Conservation (phyloP, 116 monocot genomes). For the Thalassia testudinum region DNA sequence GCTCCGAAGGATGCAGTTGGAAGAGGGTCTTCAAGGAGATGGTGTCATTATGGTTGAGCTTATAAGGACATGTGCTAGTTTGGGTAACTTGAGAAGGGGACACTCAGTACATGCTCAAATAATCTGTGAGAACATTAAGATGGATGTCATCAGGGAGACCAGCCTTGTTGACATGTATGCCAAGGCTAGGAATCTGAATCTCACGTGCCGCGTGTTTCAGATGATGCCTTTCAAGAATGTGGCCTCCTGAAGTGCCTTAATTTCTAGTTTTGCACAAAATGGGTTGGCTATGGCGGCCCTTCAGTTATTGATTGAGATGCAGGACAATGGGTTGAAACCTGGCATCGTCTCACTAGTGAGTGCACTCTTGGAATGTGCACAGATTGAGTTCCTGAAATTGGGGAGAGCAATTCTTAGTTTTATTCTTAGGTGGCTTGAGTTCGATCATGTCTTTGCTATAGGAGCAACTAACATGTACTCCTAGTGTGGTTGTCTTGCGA, state of each 20-base stretch:
- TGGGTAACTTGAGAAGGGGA: slow-evolving; percentile 19
- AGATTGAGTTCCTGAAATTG: slow-evolving; percentile 42
- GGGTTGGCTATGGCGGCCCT: slow-evolving; percentile 30
- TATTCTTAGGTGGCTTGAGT: no score
- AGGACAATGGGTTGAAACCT: slow-evolving; percentile 10
- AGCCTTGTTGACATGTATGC: slow-evolving; percentile 47
- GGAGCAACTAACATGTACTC: no score
- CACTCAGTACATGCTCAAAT: slow-evolving; percentile 31
- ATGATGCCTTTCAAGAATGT: slow-evolving; percentile 32
- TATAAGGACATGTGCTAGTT: slow-evolving; percentile 21
- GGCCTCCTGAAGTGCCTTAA: slow-evolving; percentile 54
- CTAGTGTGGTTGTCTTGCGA: no score
- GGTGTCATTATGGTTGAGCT: slow-evolving; percentile 37
- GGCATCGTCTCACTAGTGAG: slow-evolving; percentile 48
- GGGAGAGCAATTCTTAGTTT: no score
- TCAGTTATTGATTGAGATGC: slow-evolving; percentile 22
- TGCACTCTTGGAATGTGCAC: slow-evolving; percentile 53
- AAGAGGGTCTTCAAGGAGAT: slow-evolving; percentile 36
- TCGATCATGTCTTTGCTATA: no score
- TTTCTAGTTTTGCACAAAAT: slow-evolving; percentile 56
- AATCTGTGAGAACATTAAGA: slow-evolving; percentile 17
- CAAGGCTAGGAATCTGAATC: slow-evolving; percentile 12
- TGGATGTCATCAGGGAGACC: slow-evolving; percentile 37
- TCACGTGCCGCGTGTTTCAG: slow-evolving; percentile 31
- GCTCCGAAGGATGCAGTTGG: slow-evolving; percentile 25